phyloP scores from a whole-genome alignment of 495 filamentous ascomycete genomes.

The Daldinia bambusicola region DNA sequence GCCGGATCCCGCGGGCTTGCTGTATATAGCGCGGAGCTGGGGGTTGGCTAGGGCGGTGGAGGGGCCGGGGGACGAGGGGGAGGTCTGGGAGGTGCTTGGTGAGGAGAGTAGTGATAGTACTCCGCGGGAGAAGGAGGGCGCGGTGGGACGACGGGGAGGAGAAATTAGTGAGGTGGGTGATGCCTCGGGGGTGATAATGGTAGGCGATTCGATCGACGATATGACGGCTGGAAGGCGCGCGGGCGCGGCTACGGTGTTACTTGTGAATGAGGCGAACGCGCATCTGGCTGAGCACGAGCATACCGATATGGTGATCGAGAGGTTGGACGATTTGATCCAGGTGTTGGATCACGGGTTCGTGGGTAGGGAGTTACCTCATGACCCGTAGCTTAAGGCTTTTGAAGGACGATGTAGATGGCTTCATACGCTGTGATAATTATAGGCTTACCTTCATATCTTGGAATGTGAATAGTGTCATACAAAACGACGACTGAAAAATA shows the following conservation, averaged over 20 bases:
- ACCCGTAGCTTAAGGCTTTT: neutral
- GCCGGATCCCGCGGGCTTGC: slow-evolving; percentile 85
- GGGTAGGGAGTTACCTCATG: slow-evolving; percentile 45
- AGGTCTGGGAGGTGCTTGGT: slow-evolving; percentile 32
- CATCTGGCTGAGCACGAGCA: slow-evolving; percentile 78
- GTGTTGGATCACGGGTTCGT: slow-evolving; percentile 75
- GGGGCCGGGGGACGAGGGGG: slow-evolving; percentile 33
- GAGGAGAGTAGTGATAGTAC: slow-evolving; percentile 20
- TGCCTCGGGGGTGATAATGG: slow-evolving; percentile 63
- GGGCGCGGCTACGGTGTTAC: slow-evolving; percentile 87
- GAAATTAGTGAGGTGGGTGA: slow-evolving; percentile 54
- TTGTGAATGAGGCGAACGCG: slow-evolving; percentile 82
- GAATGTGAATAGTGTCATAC: neutral
- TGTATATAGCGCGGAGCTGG: slow-evolving; percentile 85
- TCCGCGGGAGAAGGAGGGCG: slow-evolving; percentile 27
- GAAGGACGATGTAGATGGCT: neutral
- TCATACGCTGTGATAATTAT: neutral
- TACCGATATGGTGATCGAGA: slow-evolving; percentile 75
- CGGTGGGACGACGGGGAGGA: slow-evolving; percentile 29
- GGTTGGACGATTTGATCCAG: slow-evolving; percentile 75
- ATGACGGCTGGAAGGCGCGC: slow-evolving; percentile 88
- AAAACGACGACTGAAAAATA: neutral
- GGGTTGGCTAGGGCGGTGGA: slow-evolving; percentile 60
- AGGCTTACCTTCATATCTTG: neutral
- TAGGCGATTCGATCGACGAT: slow-evolving; percentile 93